A percentile compares a stretch with the other conserved stretches of the same genome.
These are phyloP conservation scores for Delonix regia DNA, from an alignment of 306 rosid genomes.

Conservation along the genomic window DNA sequence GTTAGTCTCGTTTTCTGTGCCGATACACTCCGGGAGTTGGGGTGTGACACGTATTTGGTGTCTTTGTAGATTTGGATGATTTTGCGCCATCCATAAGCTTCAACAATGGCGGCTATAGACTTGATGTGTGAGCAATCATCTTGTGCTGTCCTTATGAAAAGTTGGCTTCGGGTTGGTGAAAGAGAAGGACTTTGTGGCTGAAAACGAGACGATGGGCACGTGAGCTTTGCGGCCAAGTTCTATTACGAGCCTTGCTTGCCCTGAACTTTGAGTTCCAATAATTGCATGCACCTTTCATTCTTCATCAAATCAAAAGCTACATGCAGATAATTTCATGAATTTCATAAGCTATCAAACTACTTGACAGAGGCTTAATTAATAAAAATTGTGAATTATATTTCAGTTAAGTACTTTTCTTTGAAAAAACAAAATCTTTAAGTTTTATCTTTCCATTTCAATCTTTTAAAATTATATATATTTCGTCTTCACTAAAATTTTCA, in stretches of 20 bases:
- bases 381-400: no score
- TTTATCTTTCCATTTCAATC: no score
- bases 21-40: no score
- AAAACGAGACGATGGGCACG: slow-evolving; percentile 43
- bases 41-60: no score
- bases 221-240: slow-evolving; percentile 35
- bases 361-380: no score
- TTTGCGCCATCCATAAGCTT: slow-evolving; percentile 41
- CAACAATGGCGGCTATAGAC: slow-evolving; percentile 38
- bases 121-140: slow-evolving; percentile 34
- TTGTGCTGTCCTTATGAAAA: slow-evolving; percentile 44
- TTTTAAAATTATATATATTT: no score
- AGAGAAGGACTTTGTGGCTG: slow-evolving; percentile 50
- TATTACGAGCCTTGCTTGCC: slow-evolving; percentile 40
- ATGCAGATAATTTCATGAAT: neutral
- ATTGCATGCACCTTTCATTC: slow-evolving; percentile 43
- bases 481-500: no score
- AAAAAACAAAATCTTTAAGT: no score
- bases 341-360: neutral
- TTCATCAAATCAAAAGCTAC: slow-evolving; percentile 37
- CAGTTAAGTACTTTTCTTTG: no score
- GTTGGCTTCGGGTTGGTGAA: slow-evolving; percentile 35
- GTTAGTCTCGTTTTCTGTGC: no score
- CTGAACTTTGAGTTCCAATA: slow-evolving; percentile 43
- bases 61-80: slow-evolving; percentile 47